These are phyloP conservation scores for Bonia amplexicaulis DNA, from an alignment of 176 grass and related monocot genomes.

Conservation along the genomic window DNA sequence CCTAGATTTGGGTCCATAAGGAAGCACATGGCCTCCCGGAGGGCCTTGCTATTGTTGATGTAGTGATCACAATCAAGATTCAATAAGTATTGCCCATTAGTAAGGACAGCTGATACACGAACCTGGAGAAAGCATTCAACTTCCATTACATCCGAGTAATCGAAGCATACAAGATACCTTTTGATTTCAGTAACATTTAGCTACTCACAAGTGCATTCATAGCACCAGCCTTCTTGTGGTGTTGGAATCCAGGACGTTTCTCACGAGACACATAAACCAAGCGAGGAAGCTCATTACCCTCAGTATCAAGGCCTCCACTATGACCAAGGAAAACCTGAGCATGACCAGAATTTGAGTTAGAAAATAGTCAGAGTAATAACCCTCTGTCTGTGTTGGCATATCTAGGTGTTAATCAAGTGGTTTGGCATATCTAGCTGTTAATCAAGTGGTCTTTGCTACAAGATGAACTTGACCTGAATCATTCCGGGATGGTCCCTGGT, in stretches of 20 bases:
- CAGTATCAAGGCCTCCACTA: constrained; percentile 89
- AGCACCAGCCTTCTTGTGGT: constrained; percentile 99
- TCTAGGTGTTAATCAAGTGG: constrained; percentile 22
- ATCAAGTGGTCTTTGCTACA: constrained; percentile 21
- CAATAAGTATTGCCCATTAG: constrained; percentile 92
- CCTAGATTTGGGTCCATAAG: constrained; percentile 99
- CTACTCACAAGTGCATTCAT: constrained; percentile 98
- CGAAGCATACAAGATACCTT: constrained; percentile 18
- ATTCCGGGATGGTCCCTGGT: constrained; percentile 99
- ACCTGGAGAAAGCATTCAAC: constrained; percentile 49
- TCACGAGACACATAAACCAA: constrained; percentile 99
- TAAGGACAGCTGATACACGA: constrained; percentile 97
- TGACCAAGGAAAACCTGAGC: constrained; percentile 94
- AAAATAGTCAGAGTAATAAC: background rate
- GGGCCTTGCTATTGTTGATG: constrained; percentile 95
- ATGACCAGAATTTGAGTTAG: constrained; percentile 17
- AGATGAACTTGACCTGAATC: constrained; percentile 66
- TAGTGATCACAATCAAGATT: constrained; percentile 99
- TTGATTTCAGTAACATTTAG: constrained; percentile 12
- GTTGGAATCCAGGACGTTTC: constrained; percentile 94
- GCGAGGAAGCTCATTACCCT: constrained; percentile 89
- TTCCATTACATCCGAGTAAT: constrained; percentile 26
- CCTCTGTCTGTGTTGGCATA: background rate
- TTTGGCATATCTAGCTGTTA: constrained; percentile 13
- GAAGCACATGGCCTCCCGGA: constrained; percentile 97